Evolutionary conservation across 345 rosid genomes (phyloP).

Genomic region (Cardamine occulta): DNA sequence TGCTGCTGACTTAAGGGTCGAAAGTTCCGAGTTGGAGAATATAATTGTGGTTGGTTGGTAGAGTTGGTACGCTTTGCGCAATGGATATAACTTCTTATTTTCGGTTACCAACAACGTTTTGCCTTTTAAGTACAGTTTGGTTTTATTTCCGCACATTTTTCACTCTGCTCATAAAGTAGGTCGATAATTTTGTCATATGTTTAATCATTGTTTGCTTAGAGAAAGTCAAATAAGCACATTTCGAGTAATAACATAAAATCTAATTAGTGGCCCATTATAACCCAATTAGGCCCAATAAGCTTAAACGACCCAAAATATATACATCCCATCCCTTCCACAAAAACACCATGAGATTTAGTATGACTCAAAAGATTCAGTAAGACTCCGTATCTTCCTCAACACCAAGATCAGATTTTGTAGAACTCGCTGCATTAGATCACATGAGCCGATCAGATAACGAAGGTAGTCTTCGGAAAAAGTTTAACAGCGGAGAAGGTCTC

Average conservation of each 20-base stretch:
- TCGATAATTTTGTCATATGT: not conserved
- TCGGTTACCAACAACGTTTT: slow-evolving; percentile 33
- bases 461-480: slow-evolving; percentile 80
- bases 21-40: not conserved
- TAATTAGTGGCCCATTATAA: not conserved
- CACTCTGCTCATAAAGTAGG: slow-evolving; percentile 18
- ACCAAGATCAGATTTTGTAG: not conserved
- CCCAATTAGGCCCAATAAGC: slow-evolving; percentile 26
- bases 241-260: not conserved
- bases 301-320: slow-evolving; percentile 27
- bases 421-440: slow-evolving; percentile 41
- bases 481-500: slow-evolving; percentile 72
- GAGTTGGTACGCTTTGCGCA: not conserved
- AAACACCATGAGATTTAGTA: not conserved
- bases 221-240: not conserved
- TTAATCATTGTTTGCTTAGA: not conserved
- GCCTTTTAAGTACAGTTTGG: not conserved
- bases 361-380: no score
- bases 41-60: slow-evolving; percentile 11
- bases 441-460: slow-evolving; percentile 79
- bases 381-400: not conserved
- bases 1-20: not conserved
- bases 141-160: slow-evolving; percentile 29
- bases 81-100: not conserved
- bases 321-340: not conserved